Base-by-base conservation (phyloP, 2,329 filamentous ascomycete genomes). In the Delphinella strobiligena region DNA sequence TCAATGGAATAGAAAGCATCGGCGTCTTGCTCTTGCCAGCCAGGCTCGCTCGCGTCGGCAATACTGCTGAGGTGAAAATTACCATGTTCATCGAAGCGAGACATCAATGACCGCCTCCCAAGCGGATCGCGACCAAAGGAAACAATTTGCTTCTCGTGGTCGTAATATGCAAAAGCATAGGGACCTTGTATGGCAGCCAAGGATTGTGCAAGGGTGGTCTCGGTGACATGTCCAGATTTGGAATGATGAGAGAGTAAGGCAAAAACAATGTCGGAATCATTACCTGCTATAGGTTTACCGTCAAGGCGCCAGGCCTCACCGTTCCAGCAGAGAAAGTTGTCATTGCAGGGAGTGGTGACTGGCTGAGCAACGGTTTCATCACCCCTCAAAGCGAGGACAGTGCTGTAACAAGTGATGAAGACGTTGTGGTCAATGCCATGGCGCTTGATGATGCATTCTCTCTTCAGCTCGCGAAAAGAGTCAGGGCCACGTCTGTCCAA, bases 261-360 rank as follows among this genome's bases (percentile, higher is more conserved):
- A 52, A 89, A 78, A 14, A 96, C 66, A 5, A 66, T 62, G 51
- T 80, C 71, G 3, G 83, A 83, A 60, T 98, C 91, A 54, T 94
- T 95, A 42, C 78, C 82, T 31, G 53, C 43, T n/a, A 94, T 66
- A 1, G 58, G 51, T 8, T 69, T 51, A 24, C 69, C 70, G 7
- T 61, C 62, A 36, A 93, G 69, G 42, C 73, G 80, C 91, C 91
- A 98, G 1, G 87, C 89, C 58, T 98, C 91, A 32, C 91, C 91
- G 54, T 98, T 98, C 91, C 91, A 98, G 69, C 89, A 95, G 2
- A 98, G 68, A 1, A 84, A 66, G 1, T 80, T 85, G 3, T 70
- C 68, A 0, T 70, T 71, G 0, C 50, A 46, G 2, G 54, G 29
- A 47, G 81, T 73, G 31, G 71, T 59, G 3, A 93, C 71, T 2